These are phyloP conservation scores for Casuarina cunninghamiana DNA, from an alignment of 306 rosid genomes.

Conservation along the genomic window DNA sequence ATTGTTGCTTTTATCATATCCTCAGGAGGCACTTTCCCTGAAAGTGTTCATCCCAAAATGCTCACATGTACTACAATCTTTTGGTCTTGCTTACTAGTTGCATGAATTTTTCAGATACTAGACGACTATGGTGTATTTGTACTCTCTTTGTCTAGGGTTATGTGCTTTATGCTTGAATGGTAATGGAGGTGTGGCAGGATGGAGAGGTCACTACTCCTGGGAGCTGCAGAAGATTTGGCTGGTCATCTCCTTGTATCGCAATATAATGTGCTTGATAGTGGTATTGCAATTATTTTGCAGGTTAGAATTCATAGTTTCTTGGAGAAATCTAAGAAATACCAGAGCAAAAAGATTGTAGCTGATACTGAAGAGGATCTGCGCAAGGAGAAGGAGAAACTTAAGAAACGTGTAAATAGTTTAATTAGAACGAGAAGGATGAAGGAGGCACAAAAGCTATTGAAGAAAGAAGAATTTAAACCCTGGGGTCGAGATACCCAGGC, in stretches of 20 bases:
- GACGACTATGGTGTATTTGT: too few species aligned
- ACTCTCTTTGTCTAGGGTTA: too few species aligned
- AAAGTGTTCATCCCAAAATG: too few species aligned
- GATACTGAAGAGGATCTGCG: slow-evolving; percentile 39
- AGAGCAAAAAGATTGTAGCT: slow-evolving; percentile 38
- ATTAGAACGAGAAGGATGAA: slow-evolving; percentile 53
- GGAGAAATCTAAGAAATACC: slow-evolving; percentile 55
- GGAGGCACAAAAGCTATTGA: slow-evolving; percentile 58
- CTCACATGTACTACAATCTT: too few species aligned
- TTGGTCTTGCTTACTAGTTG: too few species aligned
- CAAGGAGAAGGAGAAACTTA: slow-evolving; percentile 59
- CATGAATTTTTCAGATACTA: too few species aligned
- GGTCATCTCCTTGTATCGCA: not conserved
- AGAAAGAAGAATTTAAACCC: slow-evolving; percentile 56
- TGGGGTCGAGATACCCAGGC: slow-evolving; percentile 83
- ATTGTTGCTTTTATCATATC: too few species aligned
- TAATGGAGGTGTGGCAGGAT: not conserved
- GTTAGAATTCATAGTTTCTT: slow-evolving; percentile 62
- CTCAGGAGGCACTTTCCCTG: too few species aligned
- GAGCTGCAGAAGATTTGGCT: not conserved
- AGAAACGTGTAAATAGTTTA: slow-evolving; percentile 62
- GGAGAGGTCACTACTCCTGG: not conserved
- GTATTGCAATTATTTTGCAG: slow-evolving; percentile 26
- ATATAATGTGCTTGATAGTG: not conserved
- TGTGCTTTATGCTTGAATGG: too few species aligned